Base-by-base conservation (phyloP, 2,329 filamentous ascomycete species). In the Aspergillus aculeatinus region DNA sequence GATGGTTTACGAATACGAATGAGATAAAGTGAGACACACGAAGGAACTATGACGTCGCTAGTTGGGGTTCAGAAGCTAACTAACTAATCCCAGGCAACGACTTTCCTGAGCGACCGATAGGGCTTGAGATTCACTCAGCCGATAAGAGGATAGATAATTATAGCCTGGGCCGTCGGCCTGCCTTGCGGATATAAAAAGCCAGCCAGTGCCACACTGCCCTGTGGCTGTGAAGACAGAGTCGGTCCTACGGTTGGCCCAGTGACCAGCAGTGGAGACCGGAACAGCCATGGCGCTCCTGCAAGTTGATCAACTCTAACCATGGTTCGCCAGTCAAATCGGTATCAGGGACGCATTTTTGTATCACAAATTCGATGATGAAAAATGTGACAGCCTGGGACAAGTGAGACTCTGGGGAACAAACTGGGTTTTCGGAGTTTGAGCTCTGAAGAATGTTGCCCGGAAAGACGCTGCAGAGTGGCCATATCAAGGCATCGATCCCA, bases 181-280 rank as follows among this genome's bases (percentile, higher is more conserved):
- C 39, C 39, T 42, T 42, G 39, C 14, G 16, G 39, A n/a, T 42
- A 42, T 42, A 42, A 27, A 29, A 3, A 50, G 27, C n/a, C 44
- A 23, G 44, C 52, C 56, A 57, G 29, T 50, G 59, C 49, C 51
- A 35, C 55, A 58, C 54, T 57, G 58, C 61, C 60, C 59, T 53
- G 63, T 63, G 63, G 63, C 63, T 61, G 63, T 64, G 63, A 53
- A 33, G 44, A 51, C 27, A 29, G 48, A 51, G 29, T 48, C 44
- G 27, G 47, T 48, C 47, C 55, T 52, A 29, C 42, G 48, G 63
- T 65, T 65, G 63, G 63, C 63, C 63, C 56, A 65, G 63, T 60
- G 63, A 65, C 55, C 31, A n/a, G 60, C 47, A 25, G 61, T 63
- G 63, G 61, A 59, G 61, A n/a, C 31, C 21, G 11, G 11, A 29